Conservation (phyloP, 2,329 filamentous ascomycete species). For the Colletotrichum viniferum region DNA sequence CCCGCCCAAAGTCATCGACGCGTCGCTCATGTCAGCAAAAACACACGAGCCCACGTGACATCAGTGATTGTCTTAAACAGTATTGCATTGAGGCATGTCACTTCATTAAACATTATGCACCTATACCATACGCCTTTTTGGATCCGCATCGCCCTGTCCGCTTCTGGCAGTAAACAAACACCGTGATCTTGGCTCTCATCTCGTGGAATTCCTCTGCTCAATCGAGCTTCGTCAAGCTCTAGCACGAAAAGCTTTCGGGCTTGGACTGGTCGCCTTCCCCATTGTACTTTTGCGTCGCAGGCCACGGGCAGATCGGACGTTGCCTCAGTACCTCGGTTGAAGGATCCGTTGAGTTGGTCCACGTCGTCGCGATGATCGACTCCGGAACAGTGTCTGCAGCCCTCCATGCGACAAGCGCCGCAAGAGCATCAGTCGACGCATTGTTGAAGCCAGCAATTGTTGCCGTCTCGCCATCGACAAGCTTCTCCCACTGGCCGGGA, state of each 20-base stretch:
- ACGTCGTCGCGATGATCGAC: conserved; percentile 38
- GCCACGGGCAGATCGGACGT: conserved; percentile 50
- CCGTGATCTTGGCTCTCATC: background rate
- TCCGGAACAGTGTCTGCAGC: conserved; percentile 36
- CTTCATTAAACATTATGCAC: conserved; percentile 7
- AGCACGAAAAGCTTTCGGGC: conserved; percentile 1
- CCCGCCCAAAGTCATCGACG: background rate
- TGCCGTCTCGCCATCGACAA: conserved; percentile 18
- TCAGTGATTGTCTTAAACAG: background rate
- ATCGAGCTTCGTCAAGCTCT: background rate
- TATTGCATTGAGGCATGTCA: background rate
- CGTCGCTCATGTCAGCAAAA: background rate
- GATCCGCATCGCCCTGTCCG: background rate
- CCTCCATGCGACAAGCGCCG: conserved; percentile 42
- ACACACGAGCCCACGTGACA: background rate
- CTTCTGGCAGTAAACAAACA: background rate
- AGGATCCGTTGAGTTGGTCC: conserved; percentile 27
- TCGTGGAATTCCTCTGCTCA: background rate
- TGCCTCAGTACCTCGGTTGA: conserved; percentile 44
- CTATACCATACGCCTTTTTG: background rate
- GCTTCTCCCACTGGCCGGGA: conserved; percentile 28
- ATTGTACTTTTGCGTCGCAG: conserved; percentile 15
- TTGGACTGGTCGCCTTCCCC: background rate
- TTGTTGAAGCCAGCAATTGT: conserved; percentile 39
- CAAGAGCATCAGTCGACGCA: conserved; percentile 38